Base-by-base conservation (phyloP, 2,329 filamentous ascomycete genomes). In the Phyllosticta citrichinensis region DNA sequence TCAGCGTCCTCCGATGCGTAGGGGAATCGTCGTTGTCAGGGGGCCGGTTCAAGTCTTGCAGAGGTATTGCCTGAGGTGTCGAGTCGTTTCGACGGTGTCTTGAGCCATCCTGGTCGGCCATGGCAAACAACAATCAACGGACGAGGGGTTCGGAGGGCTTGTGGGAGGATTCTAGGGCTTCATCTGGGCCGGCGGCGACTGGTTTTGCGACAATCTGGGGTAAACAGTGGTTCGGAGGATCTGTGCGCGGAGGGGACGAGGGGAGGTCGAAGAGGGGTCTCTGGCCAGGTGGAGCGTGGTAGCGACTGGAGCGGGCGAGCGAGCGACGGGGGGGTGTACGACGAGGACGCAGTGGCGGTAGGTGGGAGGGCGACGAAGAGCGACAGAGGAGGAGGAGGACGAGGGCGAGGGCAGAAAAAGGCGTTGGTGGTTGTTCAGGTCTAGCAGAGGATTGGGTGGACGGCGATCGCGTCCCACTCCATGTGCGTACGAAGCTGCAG, bases 11-110 rank as follows among this genome's bases (percentile, higher is more conserved):
- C 60, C 75, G 69, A 65, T 77, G 75, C 62, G 71, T 66, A 60
- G 64, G 19, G 67, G 65, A 19, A 68, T 64, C 64, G 53, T 70
- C 67, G 40, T 72, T 66, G 17, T 74, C 73, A 22, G 71, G 72
- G 63, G 73, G 73, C 55, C 71, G 72, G 65, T 73, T 72, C 63
- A 79, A 73, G 66, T 78, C 83, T 73, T 86, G 86, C 62, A 93
- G 78, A 63, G 87, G 88, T 75, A 94, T 92, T 64, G 87, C 86
- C 68, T 82, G 81, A 63, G 79, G 76, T 62, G 76, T 74, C 27
- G 80, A 77, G 64, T 75, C 74, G 65, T 77, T 75, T 64, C 77
- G 74, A 62, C 77, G 74, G 67, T 78, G 75, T 62, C 71, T 70
- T 10, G 33, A 12, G 22, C 25, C 22, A 35, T 62, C 25, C 10